Evolutionary conservation across 2,329 filamentous ascomycete species (phyloP), one percentile per base, ranked within the genome.

Genomic region (Colletotrichum gigasporum): DNA sequence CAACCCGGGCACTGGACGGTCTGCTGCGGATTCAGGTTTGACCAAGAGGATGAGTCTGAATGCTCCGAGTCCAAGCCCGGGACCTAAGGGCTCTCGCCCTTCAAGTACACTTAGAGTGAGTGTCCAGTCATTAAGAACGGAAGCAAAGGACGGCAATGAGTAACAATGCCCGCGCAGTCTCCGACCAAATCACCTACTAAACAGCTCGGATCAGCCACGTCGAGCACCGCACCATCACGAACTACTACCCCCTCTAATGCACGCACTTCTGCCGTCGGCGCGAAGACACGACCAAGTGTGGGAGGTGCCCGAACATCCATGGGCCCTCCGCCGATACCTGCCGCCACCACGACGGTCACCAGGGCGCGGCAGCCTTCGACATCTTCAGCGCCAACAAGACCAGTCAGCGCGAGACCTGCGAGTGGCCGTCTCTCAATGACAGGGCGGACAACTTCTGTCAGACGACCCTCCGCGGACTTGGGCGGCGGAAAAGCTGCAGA

Each of bases 161-260:
- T 66, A 47, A 64, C 54, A 30, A 53, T 53, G 24, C 34, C 39
- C 69, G 9, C 9, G 28, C 59, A 94, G 89, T 93, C 90, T 63
- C 91, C 92, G 2, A 90, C 87, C 1, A 94, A 92, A 71, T 94
- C 91, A 1, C 92, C 92, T 2, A 92, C 90, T 3, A 96, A 96
- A 73, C 90, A 92, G 70, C 75, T 91, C 45, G 82, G 76, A 35
- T 82, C 88, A 2, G 78, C 79, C 3, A 74, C 79, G 6, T 86
- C 89, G 2, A 89, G 85, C 69, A 76, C 83, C 5, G 80, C 83
- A 2, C 86, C 83, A 1, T 90, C 90, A 39, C 82, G 90, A 70
- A 92, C 88, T 11, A 85, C 79, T 37, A 92, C 89, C 2, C 88
- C 91, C 1, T 85, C 88, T 39, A 88, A 85, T 69, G 76, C 82